Base-by-base conservation (phyloP, 2,329 filamentous ascomycete species). In the Thielaviopsis euricoi region DNA sequence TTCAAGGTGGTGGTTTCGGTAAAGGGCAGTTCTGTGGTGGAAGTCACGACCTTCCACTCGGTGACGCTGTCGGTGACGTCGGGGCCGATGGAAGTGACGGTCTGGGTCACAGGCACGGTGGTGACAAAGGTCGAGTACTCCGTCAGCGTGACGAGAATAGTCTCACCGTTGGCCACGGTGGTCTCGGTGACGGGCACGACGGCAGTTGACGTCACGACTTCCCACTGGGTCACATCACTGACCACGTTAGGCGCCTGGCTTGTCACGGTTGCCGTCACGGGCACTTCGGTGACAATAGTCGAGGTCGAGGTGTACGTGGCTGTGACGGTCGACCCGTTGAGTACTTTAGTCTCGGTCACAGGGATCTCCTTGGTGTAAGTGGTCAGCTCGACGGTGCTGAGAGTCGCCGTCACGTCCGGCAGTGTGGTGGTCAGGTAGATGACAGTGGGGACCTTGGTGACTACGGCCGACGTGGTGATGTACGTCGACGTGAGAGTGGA, bases 401-500 rank as follows among this genome's bases (percentile, higher is more conserved):
- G 37, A 13, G 51, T 48, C 6, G 25, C 37, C 17, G 58, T 59
- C 21, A 56, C 51, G 49, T 57, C 55, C 13, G 58, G 55, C 37
- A 54, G 43, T 4, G 43, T 57, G 25, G 23, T 37, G 21, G 58
- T 60, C 50, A 49, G 51, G 23, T 57, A 51, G 25, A 57, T 40
- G 52, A 52, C 57, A 3, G 55, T 57, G 9, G 52, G 55, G 19
- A 57, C 51, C 40, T 50, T 57, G 9, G 50, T 52, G 29, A 51
- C 46, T 6, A 57, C 29, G 46, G 58, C 55, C 5, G 55, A 57
- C 10, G 54, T 60, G 23, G 58, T 57, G 50, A 52, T 60, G 29
- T 57, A 60, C 5, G 55, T 60, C 6, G 55, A 49, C n/a, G 55
- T 52, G 10, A 60, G 13, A 15, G 58, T 60, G 21, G 50, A 51